These are phyloP conservation scores for Bacidia gigantensis DNA, from an alignment of 495 filamentous ascomycete species.

Conservation along the genomic window DNA sequence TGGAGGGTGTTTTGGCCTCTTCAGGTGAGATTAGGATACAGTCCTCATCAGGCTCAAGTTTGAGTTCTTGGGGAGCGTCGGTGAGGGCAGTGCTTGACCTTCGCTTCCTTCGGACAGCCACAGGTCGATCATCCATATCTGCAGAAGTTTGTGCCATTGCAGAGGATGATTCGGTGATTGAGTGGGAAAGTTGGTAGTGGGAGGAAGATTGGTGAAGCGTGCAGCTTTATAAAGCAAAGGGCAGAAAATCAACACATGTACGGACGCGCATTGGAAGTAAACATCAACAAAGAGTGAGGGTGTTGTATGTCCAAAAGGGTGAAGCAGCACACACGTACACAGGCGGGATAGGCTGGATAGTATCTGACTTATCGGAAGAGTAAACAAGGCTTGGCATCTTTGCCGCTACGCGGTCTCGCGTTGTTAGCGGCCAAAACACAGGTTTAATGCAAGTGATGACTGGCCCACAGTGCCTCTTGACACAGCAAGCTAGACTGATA, in stretches of 20 bases:
- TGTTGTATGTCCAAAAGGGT: neutral
- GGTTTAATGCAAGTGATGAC: neutral
- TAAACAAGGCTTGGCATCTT: neutral
- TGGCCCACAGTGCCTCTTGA: neutral
- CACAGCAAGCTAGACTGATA: neutral
- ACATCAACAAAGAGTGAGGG: neutral
- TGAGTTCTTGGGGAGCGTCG: neutral
- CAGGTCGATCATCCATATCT: conserved; percentile 15
- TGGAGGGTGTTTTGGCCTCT: conserved; percentile 13
- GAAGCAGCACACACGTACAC: neutral
- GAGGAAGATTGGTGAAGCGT: neutral
- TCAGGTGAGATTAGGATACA: neutral
- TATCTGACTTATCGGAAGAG: no score
- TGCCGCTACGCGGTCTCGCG: no score
- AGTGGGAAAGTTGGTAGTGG: neutral
- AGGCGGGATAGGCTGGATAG: no score
- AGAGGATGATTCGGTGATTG: conserved; percentile 3
- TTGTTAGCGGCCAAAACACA: neutral
- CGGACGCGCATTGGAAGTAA: neutral
- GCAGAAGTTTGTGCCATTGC: conserved; percentile 10
- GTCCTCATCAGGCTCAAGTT: conserved; percentile 5
- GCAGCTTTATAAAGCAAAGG: neutral
- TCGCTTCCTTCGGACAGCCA: conserved; percentile 21
- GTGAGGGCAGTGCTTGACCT: conserved; percentile 14
- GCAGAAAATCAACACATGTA: neutral